A percentile compares a stretch with the other conserved stretches of the same genome.
Conservation (phyloP, 164 flowering plant genomes). For the Kalanchoe fedtschenkoi region DNA sequence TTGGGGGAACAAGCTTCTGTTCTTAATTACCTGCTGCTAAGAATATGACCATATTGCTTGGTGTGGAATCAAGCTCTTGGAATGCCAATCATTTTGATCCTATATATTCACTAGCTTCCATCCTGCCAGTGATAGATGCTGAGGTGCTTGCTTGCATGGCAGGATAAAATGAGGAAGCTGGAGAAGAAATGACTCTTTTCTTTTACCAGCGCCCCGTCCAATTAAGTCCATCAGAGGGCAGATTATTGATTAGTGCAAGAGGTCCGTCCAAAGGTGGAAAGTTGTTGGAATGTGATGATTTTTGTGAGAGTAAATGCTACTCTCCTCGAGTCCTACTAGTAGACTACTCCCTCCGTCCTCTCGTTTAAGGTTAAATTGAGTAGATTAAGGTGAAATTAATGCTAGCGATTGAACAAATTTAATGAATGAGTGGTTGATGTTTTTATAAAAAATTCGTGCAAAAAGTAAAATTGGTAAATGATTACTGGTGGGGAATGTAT, state of each 20-base stretch:
- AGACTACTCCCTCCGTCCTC: no score
- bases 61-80: constrained; percentile 92
- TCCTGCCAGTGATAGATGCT: constrained; percentile 71
- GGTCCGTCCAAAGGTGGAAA: constrained; percentile 49
- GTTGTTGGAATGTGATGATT: constrained; percentile 75
- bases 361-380: no score
- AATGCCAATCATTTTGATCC: constrained; percentile 86
- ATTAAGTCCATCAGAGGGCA: constrained; percentile 75
- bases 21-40: constrained; percentile 72
- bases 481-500: no score
- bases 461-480: no score
- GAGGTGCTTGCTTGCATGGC: constrained; percentile 77
- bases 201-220: constrained; percentile 90
- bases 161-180: constrained; percentile 69
- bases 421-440: no score
- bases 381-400: no score
- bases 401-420: no score
- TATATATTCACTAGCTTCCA: constrained; percentile 92
- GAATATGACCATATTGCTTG: constrained; percentile 90
- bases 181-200: constrained; percentile 72
- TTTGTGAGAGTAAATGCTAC: constrained; percentile 85
- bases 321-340: no score
- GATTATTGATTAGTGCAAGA: constrained; percentile 71
- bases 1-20: constrained; percentile 88
- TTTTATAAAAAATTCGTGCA: no score